Conservation (phyloP, 2,329 filamentous ascomycete genomes). For the Exutisphaerella laricina region DNA sequence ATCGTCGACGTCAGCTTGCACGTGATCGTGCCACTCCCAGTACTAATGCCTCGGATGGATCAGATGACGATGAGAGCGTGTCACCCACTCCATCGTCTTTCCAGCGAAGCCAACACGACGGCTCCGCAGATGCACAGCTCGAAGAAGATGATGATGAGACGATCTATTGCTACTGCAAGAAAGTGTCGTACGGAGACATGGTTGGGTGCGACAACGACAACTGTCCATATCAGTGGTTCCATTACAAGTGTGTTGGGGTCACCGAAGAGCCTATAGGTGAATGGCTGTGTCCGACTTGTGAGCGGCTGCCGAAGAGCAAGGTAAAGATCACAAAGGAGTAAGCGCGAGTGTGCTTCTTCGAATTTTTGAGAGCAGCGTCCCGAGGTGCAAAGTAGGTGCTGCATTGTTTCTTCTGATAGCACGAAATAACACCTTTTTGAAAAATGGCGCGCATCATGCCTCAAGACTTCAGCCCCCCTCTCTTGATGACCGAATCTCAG, state of each 20-base stretch:
- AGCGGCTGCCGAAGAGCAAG: conserved; percentile 27
- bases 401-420: no score
- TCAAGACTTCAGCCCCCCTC: no score
- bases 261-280: conserved; percentile 47
- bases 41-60: conserved; percentile 28
- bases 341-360: no score
- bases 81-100: conserved; percentile 32
- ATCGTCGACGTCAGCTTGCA: conserved; percentile 34
- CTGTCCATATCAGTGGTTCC: conserved; percentile 81
- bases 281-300: conserved; percentile 45
- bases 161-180: conserved; percentile 76
- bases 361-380: no score
- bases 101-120: conserved; percentile 25
- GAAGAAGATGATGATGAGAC: conserved; percentile 45
- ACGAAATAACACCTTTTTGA: no score
- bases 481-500: no score
- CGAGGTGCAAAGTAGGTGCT: no score
- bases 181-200: conserved; percentile 82
- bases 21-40: conserved; percentile 30
- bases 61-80: conserved; percentile 22
- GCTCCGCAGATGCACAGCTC: conserved; percentile 24
- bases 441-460: no score
- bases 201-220: conserved; percentile 80
- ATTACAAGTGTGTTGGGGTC: conserved; percentile 60
- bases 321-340: conserved; percentile 22